These are phyloP conservation scores for Penicillium sp. DNA, from an alignment of 2,329 filamentous ascomycete genomes.

Conservation along the genomic window DNA sequence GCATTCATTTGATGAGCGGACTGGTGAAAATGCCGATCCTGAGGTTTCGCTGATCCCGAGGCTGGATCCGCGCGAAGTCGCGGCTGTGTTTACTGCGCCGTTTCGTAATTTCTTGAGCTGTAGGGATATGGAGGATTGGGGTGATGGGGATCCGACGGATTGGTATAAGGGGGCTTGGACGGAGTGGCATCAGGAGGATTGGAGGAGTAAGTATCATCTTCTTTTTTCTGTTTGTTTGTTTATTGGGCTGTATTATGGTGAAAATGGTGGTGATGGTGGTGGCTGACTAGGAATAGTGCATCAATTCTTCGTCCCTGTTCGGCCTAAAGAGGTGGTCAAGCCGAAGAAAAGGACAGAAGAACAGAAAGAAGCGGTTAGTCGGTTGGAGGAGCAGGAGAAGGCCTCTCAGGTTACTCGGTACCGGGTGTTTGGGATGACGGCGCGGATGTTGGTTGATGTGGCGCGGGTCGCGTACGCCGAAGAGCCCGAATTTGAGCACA, in stretches of 20 bases:
- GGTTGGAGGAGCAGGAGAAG: too few relatives aligned
- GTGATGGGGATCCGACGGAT: too few relatives aligned
- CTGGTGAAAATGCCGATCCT: slow-evolving; percentile 44
- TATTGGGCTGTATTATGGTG: too few relatives aligned
- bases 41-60: slow-evolving; percentile 67
- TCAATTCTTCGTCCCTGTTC: too few relatives aligned
- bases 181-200: slow-evolving; percentile 66
- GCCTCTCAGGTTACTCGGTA: too few relatives aligned
- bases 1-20: slow-evolving; percentile 50
- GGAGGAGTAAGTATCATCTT: slow-evolving; percentile 46
- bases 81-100: slow-evolving; percentile 82
- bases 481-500: slow-evolving; percentile 74
- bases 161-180: slow-evolving; percentile 86
- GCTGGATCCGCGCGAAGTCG: slow-evolving; percentile 81
- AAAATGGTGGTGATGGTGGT: too few relatives aligned
- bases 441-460: slow-evolving; percentile 76
- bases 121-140: slow-evolving; percentile 39
- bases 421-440: slow-evolving; percentile 92
- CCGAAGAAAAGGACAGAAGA: too few relatives aligned
- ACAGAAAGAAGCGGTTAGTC: too few relatives aligned
- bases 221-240: not conserved
- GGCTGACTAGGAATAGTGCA: too few relatives aligned
- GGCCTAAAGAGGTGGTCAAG: too few relatives aligned
- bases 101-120: slow-evolving; percentile 68
- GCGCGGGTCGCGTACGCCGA: slow-evolving; percentile 73